phyloP scores from a whole-genome alignment of 352 stramenopile species.

The Phytophthora pluvialis region DNA sequence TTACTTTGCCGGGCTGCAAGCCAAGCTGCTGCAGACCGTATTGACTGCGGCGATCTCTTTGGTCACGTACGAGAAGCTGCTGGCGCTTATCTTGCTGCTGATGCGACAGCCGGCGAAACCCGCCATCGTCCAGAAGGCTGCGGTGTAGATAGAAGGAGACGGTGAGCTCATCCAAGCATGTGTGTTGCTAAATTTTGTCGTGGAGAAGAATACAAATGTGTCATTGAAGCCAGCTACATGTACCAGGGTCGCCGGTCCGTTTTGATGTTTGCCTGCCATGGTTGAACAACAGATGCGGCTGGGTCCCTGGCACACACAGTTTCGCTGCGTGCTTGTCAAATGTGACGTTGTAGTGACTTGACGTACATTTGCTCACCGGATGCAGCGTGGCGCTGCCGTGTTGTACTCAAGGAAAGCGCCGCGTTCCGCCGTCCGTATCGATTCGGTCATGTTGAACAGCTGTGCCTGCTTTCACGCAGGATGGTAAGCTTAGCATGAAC shows the following conservation, averaged over 20 bases:
- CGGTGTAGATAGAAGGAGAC: constrained; percentile 33
- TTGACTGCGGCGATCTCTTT: constrained; percentile 93
- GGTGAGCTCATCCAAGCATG: constrained; percentile 1
- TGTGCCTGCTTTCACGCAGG: not conserved
- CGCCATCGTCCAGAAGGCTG: constrained; percentile 45
- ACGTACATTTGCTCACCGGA: not conserved
- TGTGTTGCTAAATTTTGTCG: constrained; percentile 20
- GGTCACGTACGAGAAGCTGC: constrained; percentile 94
- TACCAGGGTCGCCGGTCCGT: too few species aligned
- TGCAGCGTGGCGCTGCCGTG: not conserved
- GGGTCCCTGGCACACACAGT: not conserved
- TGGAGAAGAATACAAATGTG: constrained; percentile 20
- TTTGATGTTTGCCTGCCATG: too few species aligned
- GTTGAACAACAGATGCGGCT: too few species aligned
- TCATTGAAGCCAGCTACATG: constrained; percentile 1
- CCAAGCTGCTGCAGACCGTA: constrained; percentile 95
- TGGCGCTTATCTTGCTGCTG: constrained; percentile 61
- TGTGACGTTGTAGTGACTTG: not conserved
- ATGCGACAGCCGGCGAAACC: constrained; percentile 48
- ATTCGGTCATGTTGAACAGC: constrained; percentile 4
- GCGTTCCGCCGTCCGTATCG: not conserved
- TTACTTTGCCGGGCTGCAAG: constrained; percentile 92
- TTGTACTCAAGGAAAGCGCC: not conserved
- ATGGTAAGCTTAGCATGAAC: not conserved
- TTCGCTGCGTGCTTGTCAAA: not conserved